Conservation (phyloP, 345 rosid genomes). For the Eucalyptus albens region DNA sequence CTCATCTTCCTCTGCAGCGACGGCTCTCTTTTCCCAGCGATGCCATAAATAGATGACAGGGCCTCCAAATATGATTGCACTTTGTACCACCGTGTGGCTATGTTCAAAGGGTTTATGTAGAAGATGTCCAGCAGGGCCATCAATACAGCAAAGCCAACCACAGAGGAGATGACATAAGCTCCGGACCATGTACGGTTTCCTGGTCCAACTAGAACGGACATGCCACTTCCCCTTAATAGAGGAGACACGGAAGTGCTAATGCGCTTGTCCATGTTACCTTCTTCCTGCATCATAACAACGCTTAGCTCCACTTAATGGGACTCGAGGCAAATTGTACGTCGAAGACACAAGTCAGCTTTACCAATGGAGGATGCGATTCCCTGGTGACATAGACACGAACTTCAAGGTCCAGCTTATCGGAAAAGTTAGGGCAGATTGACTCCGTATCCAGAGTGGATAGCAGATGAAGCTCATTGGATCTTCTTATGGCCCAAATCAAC, state of each 20-base stretch:
- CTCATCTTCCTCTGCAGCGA: not conserved
- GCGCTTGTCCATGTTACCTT: slow-evolving; percentile 26
- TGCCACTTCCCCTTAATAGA: slow-evolving; percentile 18
- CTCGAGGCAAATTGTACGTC: not conserved
- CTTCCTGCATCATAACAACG: slow-evolving; percentile 36
- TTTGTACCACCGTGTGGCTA: slow-evolving; percentile 71
- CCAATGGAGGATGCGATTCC: too few species aligned
- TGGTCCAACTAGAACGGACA: slow-evolving; percentile 76
- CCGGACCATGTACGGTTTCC: slow-evolving; percentile 76
- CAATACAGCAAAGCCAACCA: slow-evolving; percentile 39
- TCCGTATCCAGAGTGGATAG: too few species aligned
- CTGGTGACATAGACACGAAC: too few species aligned
- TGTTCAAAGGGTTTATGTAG: slow-evolving; percentile 41
- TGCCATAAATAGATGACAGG: slow-evolving; percentile 59
- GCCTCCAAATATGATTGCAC: slow-evolving; percentile 63
- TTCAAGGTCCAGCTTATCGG: too few species aligned
- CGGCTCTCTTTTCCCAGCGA: slow-evolving; percentile 33
- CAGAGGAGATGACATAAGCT: slow-evolving; percentile 37
- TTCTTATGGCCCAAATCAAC: too few species aligned
- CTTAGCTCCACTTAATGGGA: not conserved
- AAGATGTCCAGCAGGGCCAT: slow-evolving; percentile 28
- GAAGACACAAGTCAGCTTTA: not conserved
- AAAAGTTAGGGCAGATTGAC: too few species aligned
- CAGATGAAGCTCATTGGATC: too few species aligned
- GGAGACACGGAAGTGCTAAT: slow-evolving; percentile 14